A percentile compares a stretch with the other conserved stretches of the same genome.
These are phyloP conservation scores for Chloris gayana DNA, from an alignment of 176 grass and related monocot genomes.

Conservation along the genomic window DNA sequence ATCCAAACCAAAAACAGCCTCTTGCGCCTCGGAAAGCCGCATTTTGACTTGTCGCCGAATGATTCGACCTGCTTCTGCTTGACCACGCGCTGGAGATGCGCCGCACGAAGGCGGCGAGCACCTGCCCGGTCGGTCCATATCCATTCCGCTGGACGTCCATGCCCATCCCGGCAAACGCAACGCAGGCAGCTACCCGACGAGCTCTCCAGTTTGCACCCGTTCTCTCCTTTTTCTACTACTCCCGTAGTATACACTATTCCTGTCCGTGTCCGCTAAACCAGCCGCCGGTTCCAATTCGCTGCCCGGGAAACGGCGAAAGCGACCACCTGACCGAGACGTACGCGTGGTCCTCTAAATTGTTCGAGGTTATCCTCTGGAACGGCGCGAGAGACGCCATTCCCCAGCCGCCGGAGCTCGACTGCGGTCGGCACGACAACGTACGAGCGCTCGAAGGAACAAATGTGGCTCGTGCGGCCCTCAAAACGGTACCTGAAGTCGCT, in stretches of 20 bases:
- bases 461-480: not conserved
- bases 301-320: not conserved
- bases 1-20: not conserved
- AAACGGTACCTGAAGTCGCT: not conserved
- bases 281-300: not conserved
- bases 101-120: not conserved
- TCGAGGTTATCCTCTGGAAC: not conserved
- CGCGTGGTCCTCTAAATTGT: not conserved
- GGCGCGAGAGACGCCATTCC: not conserved
- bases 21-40: constrained; percentile 5
- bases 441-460: not conserved
- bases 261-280: not conserved
- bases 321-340: not conserved
- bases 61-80: not conserved
- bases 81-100: not conserved
- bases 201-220: not conserved
- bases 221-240: not conserved
- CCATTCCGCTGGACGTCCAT: not conserved
- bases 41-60: not conserved
- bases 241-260: not conserved
- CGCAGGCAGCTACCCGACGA: not conserved
- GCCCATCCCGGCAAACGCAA: no score
- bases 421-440: constrained; percentile 1
- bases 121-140: not conserved
- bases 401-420: not conserved